phyloP scores from a whole-genome alignment of 257 asterid genomes.

The Scutellaria baicalensis region DNA sequence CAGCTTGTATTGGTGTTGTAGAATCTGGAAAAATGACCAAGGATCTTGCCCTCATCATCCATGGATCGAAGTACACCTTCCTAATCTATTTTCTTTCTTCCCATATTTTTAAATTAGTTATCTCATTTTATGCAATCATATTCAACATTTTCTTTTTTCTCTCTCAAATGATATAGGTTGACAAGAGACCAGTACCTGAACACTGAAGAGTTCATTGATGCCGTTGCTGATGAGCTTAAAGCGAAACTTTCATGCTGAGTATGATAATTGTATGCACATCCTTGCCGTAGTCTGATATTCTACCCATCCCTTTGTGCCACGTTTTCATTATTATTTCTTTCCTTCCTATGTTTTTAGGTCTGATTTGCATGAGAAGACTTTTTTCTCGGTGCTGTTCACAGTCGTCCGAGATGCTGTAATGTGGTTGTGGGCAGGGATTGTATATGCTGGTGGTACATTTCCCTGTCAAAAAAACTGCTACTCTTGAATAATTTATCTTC shows the following conservation, averaged over 20 bases:
- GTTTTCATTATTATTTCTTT: not conserved
- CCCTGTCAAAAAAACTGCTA: not conserved
- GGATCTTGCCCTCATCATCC: constrained; percentile 91
- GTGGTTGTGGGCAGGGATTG: not conserved
- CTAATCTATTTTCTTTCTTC: not conserved
- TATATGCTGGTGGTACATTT: not conserved
- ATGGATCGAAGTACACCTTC: constrained; percentile 68
- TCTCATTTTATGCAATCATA: not conserved
- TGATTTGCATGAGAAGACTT: constrained; percentile 2
- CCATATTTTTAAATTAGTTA: not conserved
- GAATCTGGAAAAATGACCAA: constrained; percentile 98
- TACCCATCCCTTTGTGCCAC: not conserved
- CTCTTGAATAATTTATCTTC: constrained; percentile 14
- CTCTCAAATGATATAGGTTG: constrained; percentile 38
- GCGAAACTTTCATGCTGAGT: constrained; percentile 52
- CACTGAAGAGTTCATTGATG: constrained; percentile 91
- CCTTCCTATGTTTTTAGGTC: not conserved
- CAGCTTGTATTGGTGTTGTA: constrained; percentile 83
- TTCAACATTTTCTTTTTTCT: not conserved
- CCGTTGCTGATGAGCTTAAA: constrained; percentile 83
- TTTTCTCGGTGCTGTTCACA: not conserved
- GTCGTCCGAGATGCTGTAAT: not conserved
- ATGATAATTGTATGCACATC: not conserved
- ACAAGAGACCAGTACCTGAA: constrained; percentile 62
- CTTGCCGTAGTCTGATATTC: not conserved